Percentiles rank a stretch among this genome's conserved stretches.
These are phyloP conservation scores for Sporothrix curviconia DNA, from an alignment of 2,329 filamentous ascomycete species.

Conservation along the genomic window DNA sequence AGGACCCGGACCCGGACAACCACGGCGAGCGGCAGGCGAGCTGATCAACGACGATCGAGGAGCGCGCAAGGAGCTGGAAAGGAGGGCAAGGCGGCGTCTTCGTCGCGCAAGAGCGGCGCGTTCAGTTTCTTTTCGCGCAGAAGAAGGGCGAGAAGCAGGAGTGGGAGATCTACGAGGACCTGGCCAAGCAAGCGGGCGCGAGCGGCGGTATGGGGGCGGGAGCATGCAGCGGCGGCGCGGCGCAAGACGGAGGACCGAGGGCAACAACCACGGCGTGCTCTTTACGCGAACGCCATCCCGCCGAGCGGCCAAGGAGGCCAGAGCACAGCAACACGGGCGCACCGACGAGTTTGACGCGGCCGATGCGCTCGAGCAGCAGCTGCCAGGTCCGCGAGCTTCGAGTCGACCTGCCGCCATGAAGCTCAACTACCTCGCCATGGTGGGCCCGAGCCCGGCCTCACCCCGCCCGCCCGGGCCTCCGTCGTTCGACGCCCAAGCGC, in stretches of 20 bases:
- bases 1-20: slow-evolving; percentile 93
- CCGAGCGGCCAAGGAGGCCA: slow-evolving; percentile 68
- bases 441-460: too few species aligned
- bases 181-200: slow-evolving; percentile 10
- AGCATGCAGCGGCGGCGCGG: slow-evolving; percentile 14
- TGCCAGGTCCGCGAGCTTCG: slow-evolving; percentile 71
- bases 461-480: slow-evolving; percentile 19
- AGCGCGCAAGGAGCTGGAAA: slow-evolving; percentile 80
- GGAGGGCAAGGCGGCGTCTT: slow-evolving; percentile 63
- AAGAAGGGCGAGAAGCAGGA: slow-evolving; percentile 76
- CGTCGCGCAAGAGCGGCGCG: slow-evolving; percentile 44
- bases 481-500: slow-evolving; percentile 23
- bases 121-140: slow-evolving; percentile 75
- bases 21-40: slow-evolving; percentile 81
- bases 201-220: background rate
- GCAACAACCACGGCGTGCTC: slow-evolving; percentile 59
- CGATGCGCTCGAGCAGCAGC: too few species aligned
- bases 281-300: slow-evolving; percentile 91
- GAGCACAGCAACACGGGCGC: slow-evolving; percentile 36
- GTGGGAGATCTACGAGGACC: slow-evolving; percentile 90
- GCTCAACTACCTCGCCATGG: slow-evolving; percentile 53
- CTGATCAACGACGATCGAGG: slow-evolving; percentile 96
- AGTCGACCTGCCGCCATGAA: slow-evolving; percentile 90
- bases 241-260: slow-evolving; percentile 42
- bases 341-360: slow-evolving; percentile 27